These are phyloP conservation scores for Penicillium taxi DNA, from an alignment of 495 filamentous ascomycete species.

Conservation along the genomic window DNA sequence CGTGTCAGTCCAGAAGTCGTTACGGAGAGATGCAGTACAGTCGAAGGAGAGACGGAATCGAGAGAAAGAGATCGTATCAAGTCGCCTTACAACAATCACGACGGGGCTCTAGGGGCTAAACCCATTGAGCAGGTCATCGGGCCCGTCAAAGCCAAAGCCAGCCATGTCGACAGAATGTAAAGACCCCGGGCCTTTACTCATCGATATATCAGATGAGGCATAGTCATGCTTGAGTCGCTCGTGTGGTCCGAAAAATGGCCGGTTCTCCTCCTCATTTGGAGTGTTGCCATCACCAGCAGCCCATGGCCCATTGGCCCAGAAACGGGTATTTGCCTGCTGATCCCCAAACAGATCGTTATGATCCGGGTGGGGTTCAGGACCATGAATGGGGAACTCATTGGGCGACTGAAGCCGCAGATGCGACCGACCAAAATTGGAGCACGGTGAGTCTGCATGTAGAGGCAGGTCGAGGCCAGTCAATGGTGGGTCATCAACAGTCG, in stretches of 20 bases:
- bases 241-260: conserved; percentile 43
- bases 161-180: conserved; percentile 45
- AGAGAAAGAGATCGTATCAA: too few species aligned
- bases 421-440: conserved; percentile 43
- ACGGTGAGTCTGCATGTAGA: conserved; percentile 39
- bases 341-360: conserved; percentile 44
- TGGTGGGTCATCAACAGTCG: conserved; percentile 37
- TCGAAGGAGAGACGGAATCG: conserved; percentile 24
- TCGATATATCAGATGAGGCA: conserved; percentile 41
- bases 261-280: conserved; percentile 42
- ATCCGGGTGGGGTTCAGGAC: conserved; percentile 33
- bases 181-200: conserved; percentile 39
- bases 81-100: conserved; percentile 1
- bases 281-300: conserved; percentile 42
- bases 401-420: conserved; percentile 41
- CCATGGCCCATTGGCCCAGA: conserved; percentile 44
- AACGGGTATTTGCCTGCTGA: conserved; percentile 42
- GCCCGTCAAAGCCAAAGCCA: conserved; percentile 37
- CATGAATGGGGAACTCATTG: conserved; percentile 38
- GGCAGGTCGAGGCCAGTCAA: conserved; percentile 36
- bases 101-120: conserved; percentile 32
- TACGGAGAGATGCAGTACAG: conserved; percentile 34
- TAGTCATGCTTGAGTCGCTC: conserved; percentile 45
- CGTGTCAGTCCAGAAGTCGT: conserved; percentile 41
- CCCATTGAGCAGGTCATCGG: conserved; percentile 32